Conservation (phyloP, 108 stramenopile species). For the Stephanodiscus triporus region DNA sequence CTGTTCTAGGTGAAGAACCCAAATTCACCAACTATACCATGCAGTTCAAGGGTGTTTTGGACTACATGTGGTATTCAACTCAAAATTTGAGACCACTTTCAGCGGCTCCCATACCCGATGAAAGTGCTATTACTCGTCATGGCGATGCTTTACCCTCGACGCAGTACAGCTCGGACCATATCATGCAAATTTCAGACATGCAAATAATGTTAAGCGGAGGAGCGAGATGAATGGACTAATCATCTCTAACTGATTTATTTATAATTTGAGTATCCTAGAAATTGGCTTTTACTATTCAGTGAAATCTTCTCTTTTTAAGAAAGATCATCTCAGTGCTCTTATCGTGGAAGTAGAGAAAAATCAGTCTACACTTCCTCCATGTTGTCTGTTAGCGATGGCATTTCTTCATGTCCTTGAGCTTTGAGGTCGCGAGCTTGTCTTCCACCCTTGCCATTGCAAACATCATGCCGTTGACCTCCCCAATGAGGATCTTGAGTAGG, state of each 20-base stretch:
- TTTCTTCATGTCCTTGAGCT: no score
- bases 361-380: no score
- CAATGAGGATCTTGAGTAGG: no score
- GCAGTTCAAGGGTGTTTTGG: conserved; percentile 93
- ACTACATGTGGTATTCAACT: conserved; percentile 97
- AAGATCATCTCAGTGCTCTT: no score
- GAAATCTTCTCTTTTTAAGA: no score
- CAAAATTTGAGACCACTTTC: conserved; percentile 85
- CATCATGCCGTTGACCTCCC: no score
- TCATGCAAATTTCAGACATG: conserved; percentile 95
- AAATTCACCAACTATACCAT: conserved; percentile 94
- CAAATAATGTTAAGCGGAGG: conserved; percentile 73
- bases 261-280: neutral
- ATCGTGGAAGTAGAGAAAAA: no score
- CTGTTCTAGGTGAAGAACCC: conserved; percentile 94
- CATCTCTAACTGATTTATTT: neutral
- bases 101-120: conserved; percentile 87
- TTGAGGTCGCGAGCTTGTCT: no score
- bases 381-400: no score
- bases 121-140: conserved; percentile 69
- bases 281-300: neutral
- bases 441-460: no score
- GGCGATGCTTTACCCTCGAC: conserved; percentile 94
- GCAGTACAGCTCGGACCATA: conserved; percentile 95
- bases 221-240: conserved; percentile 14